Base-by-base conservation (phyloP, 345 rosid species). In the Arabis hirsuta region DNA sequence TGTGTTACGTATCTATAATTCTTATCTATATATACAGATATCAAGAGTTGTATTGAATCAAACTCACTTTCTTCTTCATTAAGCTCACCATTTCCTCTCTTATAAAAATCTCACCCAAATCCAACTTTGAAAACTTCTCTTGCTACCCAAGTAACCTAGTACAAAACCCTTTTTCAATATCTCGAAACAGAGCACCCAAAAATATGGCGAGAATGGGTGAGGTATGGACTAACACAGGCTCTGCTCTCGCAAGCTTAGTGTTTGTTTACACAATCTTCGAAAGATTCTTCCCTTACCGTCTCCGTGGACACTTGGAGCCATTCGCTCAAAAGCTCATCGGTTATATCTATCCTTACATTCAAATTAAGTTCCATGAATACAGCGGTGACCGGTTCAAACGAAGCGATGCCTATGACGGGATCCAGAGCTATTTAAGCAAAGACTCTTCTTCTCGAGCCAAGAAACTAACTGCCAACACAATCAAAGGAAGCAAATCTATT, bases 391-490 rank as follows among this genome's bases (percentile, higher is more conserved):
- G 55, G 3, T 67, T 80, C 52, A 65, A 47, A 67, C 48, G 69
- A 12, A 81, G 72, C 29, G 78, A 76, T 57, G 85, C 32, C 20
- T 78, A 78, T 75, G 44, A 64, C 3, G 31, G 47, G 20, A 81
- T 85, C 20, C 71, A 80, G 51, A 79, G 39, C 60, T 85, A 87
- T 53, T 82, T 87, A 26, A 75, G 80, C 3, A 53, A 44, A 38
- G 80, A 69, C 5, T 76, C 84, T 19, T 16, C 83, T 2, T 54
- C 66, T 22, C 69, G 67, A 10, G 89, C 86, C 47, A 81, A 73
- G 73, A 75, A 85, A 50, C 81, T 85, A 22, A 83, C 66, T 34
- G 89, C 86, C 12, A 74, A 83, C 38, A 62, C 62, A 50, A 10
- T 56, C 42, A 48, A 71, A 67, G 67, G 80, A 61, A 74, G 78